These are phyloP conservation scores for Penicillium sp. DNA, from an alignment of 2,329 filamentous ascomycete genomes.

Conservation along the genomic window DNA sequence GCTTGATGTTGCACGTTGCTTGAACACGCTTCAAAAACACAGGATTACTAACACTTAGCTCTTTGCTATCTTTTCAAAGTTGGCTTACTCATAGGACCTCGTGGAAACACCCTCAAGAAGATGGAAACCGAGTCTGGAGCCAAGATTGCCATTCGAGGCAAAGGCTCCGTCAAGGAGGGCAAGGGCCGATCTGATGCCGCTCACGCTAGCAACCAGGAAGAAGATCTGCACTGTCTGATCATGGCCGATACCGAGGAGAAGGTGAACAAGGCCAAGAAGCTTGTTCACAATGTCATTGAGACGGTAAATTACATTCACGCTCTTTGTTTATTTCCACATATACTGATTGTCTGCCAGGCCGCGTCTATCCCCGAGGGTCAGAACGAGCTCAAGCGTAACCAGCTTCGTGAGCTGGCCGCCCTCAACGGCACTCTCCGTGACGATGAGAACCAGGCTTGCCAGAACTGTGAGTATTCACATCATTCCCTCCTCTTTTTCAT, in stretches of 20 bases:
- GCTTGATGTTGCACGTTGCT: constrained; percentile 37
- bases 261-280: constrained; percentile 97
- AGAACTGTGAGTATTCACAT: constrained; percentile 69
- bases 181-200: constrained; percentile 98
- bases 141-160: constrained; percentile 99
- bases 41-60: constrained; percentile 87
- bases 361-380: constrained; percentile 98
- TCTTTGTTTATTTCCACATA: not conserved
- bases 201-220: constrained; percentile 99
- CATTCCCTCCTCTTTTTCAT: not conserved
- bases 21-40: constrained; percentile 39
- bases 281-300: constrained; percentile 98
- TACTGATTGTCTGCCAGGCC: constrained; percentile 62
- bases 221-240: constrained; percentile 97
- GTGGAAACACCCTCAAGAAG: constrained; percentile 99
- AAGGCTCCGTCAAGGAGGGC: constrained; percentile 99
- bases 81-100: constrained; percentile 99
- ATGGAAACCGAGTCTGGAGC: constrained; percentile 97
- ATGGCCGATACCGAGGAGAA: constrained; percentile 99
- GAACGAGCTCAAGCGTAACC: constrained; percentile 98
- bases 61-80: constrained; percentile 75
- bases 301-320: constrained; percentile 68
- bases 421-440: constrained; percentile 99
- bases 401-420: constrained; percentile 93
- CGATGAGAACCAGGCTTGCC: constrained; percentile 98